Conservation (phyloP, 2,329 filamentous ascomycete genomes). For the Aspergillus candidus region DNA sequence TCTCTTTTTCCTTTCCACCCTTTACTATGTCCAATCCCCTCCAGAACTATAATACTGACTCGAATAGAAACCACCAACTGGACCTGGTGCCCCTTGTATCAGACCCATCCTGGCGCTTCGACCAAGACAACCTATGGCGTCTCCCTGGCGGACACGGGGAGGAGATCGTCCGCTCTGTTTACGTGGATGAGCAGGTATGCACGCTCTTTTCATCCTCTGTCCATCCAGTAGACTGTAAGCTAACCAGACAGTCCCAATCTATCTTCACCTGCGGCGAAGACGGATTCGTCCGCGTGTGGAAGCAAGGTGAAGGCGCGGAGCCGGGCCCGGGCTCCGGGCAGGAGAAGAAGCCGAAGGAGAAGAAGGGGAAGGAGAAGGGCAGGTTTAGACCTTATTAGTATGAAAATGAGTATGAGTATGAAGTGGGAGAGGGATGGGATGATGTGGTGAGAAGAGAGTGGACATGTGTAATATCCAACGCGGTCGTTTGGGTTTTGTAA, state of each 20-base stretch:
- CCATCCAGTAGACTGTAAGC: not conserved
- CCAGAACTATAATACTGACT: not conserved
- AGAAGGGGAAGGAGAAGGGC: constrained; percentile 29
- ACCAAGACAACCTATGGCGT: constrained; percentile 35
- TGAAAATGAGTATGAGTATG: constrained; percentile 1
- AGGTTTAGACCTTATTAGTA: constrained; percentile 35
- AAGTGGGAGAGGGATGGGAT: not conserved
- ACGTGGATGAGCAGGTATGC: constrained; percentile 40
- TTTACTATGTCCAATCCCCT: not conserved
- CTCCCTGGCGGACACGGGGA: constrained; percentile 44
- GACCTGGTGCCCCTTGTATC: constrained; percentile 38
- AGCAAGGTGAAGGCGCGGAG: constrained; percentile 17
- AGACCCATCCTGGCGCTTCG: constrained; percentile 34
- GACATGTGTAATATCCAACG: constrained; percentile 1
- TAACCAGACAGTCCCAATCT: constrained; percentile 26
- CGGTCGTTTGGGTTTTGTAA: too few species aligned
- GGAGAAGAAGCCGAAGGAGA: constrained; percentile 26
- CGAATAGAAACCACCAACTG: constrained; percentile 32
- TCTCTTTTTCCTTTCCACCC: constrained; percentile 1
- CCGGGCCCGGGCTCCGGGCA: constrained; percentile 10
- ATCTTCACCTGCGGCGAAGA: constrained; percentile 44
- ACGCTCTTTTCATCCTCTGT: not conserved
- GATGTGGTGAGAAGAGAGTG: not conserved
- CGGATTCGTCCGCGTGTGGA: constrained; percentile 38
- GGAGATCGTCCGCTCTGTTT: constrained; percentile 43